A percentile compares a stretch with the other conserved stretches of the same genome.
These are phyloP conservation scores for Ganoderma boninense DNA, from an alignment of 1,284 basidiomycete species.

Conservation along the genomic window DNA sequence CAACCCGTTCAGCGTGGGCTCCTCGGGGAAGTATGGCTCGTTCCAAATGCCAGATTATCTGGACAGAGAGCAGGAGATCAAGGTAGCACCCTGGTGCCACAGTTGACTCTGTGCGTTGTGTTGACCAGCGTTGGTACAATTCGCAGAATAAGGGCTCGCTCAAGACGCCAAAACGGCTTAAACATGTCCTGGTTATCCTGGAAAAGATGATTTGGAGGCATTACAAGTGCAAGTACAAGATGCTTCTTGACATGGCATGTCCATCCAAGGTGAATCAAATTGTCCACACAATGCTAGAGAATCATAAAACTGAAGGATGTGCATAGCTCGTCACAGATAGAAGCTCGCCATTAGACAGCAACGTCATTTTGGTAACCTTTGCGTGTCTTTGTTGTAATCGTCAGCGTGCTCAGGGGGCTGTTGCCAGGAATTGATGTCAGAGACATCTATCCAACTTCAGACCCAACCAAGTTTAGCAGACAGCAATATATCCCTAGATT, in stretches of 20 bases:
- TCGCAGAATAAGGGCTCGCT: slow-evolving; percentile 53
- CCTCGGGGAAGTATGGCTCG: slow-evolving; percentile 13
- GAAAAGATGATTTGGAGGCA: slow-evolving; percentile 76
- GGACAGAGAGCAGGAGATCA: slow-evolving; percentile 77
- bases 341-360: slow-evolving; percentile 56
- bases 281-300: background rate
- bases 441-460: slow-evolving; percentile 61
- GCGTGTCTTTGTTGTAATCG: background rate
- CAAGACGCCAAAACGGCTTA: slow-evolving; percentile 81
- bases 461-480: slow-evolving; percentile 53
- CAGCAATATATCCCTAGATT: slow-evolving; percentile 54
- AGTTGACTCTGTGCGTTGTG: background rate
- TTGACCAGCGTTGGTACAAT: background rate
- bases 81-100: slow-evolving; percentile 49
- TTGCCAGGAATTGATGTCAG: slow-evolving; percentile 78
- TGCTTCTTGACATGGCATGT: slow-evolving; percentile 71
- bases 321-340: slow-evolving; percentile 28
- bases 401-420: background rate
- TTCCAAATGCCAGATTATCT: slow-evolving; percentile 57
- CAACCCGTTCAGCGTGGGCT: slow-evolving; percentile 56
- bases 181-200: slow-evolving; percentile 58
- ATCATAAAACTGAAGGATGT: background rate
- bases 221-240: slow-evolving; percentile 73
- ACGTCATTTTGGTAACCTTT: slow-evolving; percentile 59
- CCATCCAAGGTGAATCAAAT: slow-evolving; percentile 69